A percentile compares a stretch with the other conserved stretches of the same genome.
phyloP scores from a whole-genome alignment of 2,329 filamentous ascomycete species.

The Pyrenophora tritici-repentis region DNA sequence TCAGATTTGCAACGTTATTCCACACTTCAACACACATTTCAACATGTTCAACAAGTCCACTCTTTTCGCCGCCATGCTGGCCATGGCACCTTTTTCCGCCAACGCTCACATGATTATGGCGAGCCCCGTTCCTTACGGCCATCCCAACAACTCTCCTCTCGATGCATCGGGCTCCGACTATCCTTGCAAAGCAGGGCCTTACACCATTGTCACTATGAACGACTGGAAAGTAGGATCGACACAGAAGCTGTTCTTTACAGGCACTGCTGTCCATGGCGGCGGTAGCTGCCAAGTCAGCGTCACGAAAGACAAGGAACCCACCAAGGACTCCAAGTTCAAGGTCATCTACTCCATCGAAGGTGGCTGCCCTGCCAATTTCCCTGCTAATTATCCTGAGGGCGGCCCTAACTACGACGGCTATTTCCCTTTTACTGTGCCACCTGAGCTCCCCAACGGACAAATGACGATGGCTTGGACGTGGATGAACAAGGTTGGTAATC shows the following conservation, averaged over 20 bases:
- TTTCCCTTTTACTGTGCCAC: conserved; percentile 59
- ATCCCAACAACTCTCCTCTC: conserved; percentile 66
- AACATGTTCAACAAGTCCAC: conserved; percentile 14
- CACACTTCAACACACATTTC: conserved; percentile 14
- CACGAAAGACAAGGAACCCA: conserved; percentile 74
- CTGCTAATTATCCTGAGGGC: conserved; percentile 40
- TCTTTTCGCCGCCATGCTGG: conserved; percentile 26
- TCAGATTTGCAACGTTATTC: conserved; percentile 3
- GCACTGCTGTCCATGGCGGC: conserved; percentile 80
- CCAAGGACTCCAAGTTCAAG: conserved; percentile 72
- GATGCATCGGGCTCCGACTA: conserved; percentile 65
- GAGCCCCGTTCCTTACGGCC: conserved; percentile 68
- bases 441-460: conserved; percentile 72
- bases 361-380: conserved; percentile 66
- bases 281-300: conserved; percentile 88
- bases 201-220: conserved; percentile 60
- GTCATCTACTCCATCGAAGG: conserved; percentile 88
- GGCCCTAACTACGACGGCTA: conserved; percentile 43
- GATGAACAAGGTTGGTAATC: conserved; percentile 87
- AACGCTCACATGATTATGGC: conserved; percentile 78
- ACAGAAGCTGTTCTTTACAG: conserved; percentile 68
- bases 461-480: conserved; percentile 86
- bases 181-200: conserved; percentile 70
- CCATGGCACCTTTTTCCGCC: conserved; percentile 58
- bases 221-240: conserved; percentile 65